Percentiles rank a stretch among this genome's conserved stretches.
These are phyloP conservation scores for Aspergillus thermomutatus DNA, from an alignment of 2,329 filamentous ascomycete genomes.

Conservation along the genomic window DNA sequence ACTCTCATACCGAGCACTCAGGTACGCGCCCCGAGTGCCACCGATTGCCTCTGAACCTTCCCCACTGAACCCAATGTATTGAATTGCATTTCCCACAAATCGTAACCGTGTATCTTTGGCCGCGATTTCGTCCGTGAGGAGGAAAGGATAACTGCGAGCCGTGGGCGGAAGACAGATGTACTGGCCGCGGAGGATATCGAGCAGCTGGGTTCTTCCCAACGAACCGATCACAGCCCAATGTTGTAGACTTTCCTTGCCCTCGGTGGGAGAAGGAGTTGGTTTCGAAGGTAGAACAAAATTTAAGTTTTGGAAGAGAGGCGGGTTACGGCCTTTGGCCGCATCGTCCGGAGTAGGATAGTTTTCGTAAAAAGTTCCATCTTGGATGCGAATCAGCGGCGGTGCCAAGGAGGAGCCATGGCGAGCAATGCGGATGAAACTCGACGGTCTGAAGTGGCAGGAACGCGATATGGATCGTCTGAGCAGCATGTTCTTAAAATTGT, in stretches of 20 bases:
- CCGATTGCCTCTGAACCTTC: constrained; percentile 55
- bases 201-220: constrained; percentile 75
- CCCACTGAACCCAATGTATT: constrained; percentile 86
- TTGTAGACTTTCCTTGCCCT: constrained; percentile 38
- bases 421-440: constrained; percentile 4
- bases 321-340: constrained; percentile 55
- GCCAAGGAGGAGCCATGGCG: constrained; percentile 17
- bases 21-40: constrained; percentile 65
- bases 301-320: constrained; percentile 69
- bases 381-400: constrained; percentile 65
- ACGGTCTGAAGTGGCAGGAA: constrained; percentile 11
- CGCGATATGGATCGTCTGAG: constrained; percentile 22
- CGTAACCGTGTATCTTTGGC: constrained; percentile 50
- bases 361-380: constrained; percentile 79
- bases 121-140: constrained; percentile 62
- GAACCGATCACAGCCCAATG: constrained; percentile 85
- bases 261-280: constrained; percentile 4
- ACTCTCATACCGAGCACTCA: constrained; percentile 89
- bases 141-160: constrained; percentile 74
- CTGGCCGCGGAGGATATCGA: constrained; percentile 73
- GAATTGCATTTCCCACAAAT: constrained; percentile 66
- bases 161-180: constrained; percentile 72
- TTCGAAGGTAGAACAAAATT: constrained; percentile 65
- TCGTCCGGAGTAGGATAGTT: constrained; percentile 59
- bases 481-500: constrained; percentile 18